These are phyloP conservation scores for Leccinum fibrillosum DNA, from an alignment of 768 basidiomycete genomes.

Conservation along the genomic window DNA sequence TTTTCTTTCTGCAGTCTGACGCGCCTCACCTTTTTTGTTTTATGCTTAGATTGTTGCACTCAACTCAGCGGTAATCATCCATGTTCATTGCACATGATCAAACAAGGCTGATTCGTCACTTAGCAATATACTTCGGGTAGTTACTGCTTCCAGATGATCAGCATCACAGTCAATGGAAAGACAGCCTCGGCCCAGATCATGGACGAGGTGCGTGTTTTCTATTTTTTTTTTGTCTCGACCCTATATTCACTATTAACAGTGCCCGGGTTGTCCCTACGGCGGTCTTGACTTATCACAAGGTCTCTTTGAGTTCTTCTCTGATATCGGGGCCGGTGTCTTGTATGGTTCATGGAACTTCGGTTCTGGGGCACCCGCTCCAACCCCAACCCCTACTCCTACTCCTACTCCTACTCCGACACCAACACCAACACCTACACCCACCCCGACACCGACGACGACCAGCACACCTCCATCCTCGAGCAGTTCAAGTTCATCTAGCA, in stretches of 20 bases:
- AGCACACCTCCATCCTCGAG: slow-evolving; percentile 17
- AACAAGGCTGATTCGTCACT: slow-evolving; percentile 1
- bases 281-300: slow-evolving; percentile 69
- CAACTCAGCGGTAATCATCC: slow-evolving; percentile 24
- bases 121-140: slow-evolving; percentile 56
- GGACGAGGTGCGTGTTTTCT: slow-evolving; percentile 47
- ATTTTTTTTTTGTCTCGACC: not conserved
- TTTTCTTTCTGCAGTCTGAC: not conserved
- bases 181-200: slow-evolving; percentile 53
- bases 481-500: slow-evolving; percentile 10
- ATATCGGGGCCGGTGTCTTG: slow-evolving; percentile 49
- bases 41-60: slow-evolving; percentile 51
- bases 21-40: slow-evolving; percentile 1
- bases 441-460: slow-evolving; percentile 13
- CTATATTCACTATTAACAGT: slow-evolving; percentile 35
- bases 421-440: slow-evolving; percentile 13
- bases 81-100: not conserved
- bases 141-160: slow-evolving; percentile 60
- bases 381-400: slow-evolving; percentile 21
- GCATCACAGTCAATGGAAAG: slow-evolving; percentile 59
- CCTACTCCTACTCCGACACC: slow-evolving; percentile 20
- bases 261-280: slow-evolving; percentile 60
- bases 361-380: slow-evolving; percentile 19
- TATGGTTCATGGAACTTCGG: slow-evolving; percentile 54
- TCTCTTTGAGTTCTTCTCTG: slow-evolving; percentile 61